These are phyloP conservation scores for Apiotrichum brassicae DNA, from an alignment of 1,284 basidiomycete genomes.

Conservation along the genomic window DNA sequence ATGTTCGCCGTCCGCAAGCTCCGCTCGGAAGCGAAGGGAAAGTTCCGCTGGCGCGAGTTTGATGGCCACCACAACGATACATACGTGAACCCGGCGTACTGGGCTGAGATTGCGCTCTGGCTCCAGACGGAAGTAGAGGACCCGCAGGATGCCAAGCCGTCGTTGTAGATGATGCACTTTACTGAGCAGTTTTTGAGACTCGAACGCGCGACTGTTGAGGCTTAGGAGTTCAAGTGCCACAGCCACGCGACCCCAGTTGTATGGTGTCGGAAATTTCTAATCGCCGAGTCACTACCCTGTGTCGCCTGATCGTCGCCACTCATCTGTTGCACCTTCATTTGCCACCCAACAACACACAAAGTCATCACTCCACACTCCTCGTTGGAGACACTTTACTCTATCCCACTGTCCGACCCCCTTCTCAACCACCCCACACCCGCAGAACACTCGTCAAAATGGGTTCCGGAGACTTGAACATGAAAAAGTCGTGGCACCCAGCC, in stretches of 20 bases:
- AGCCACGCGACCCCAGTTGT: too few species aligned
- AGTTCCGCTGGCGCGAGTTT: constrained; percentile 55
- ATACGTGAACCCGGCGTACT: constrained; percentile 61
- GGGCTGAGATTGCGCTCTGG: constrained; percentile 58
- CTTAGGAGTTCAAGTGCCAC: neutral
- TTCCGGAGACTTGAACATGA: constrained; percentile 64
- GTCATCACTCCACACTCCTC: too few species aligned
- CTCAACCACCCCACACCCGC: neutral
- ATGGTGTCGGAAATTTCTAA: too few species aligned
- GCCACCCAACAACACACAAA: too few species aligned
- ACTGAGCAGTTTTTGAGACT: too few species aligned
- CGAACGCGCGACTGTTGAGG: neutral
- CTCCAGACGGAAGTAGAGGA: constrained; percentile 42
- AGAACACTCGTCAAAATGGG: constrained; percentile 66
- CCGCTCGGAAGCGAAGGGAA: constrained; percentile 28
- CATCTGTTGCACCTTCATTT: too few species aligned
- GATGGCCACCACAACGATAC: constrained; percentile 70
- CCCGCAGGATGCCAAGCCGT: too few species aligned
- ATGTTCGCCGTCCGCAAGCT: constrained; percentile 72
- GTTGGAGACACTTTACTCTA: too few species aligned
- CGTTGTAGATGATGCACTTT: too few species aligned
- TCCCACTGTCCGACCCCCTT: neutral
- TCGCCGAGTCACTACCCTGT: too few species aligned
- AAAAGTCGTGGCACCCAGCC: constrained; percentile 96
- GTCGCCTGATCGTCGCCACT: too few species aligned